Base-by-base conservation (phyloP, 192 early-diverging fungal species). In the Umbelopsis vinacea region DNA sequence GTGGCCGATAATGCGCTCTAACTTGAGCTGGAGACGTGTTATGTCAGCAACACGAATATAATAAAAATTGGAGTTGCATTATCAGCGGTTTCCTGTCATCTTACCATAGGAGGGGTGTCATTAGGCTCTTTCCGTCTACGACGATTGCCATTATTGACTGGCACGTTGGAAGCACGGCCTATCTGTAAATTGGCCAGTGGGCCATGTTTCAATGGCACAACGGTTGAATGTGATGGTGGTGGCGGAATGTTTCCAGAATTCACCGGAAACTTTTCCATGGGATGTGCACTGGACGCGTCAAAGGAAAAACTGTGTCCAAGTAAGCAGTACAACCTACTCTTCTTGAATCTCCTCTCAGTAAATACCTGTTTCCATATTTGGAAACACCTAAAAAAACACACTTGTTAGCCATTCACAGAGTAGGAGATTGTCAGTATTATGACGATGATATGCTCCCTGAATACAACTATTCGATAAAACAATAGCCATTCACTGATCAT, bases 1-100 rank as follows among this genome's bases (percentile, higher is more conserved):
- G 24, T 90, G 71, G 0, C 92, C 92, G 24, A 93, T 74, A 55
- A 93, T 82, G 21, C 89, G 83, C 48, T 92, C 91, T 29, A 93
- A 66, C 67, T 81, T 80, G 57, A 90, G 81, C 88, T 89, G 68
- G 9, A 63, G 14, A 6, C 26, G 17, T 19, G 23, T 67, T 4
- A 6, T n/a, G 11, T 63, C 33, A 19, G 33, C 26, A 17, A 19
- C 3, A 29, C 29, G 29, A 2, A 29, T 22, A 74, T 22, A 5
- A 35, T 45, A 38, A 29, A 40, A 29, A 29, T 52, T 66, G 6
- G 52, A 29, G 11, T 6, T 46, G 17, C 12, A 5, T 45, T 24
- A 21, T 33, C 21, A 15, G 45, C 21, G 40, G 22, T 52, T 46
- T 22, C 29, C 9, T 52, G 12, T 29, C 43, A 24, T 23, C 11